These are phyloP conservation scores for Ophiosphaerella herpotricha DNA, from an alignment of 2,329 filamentous ascomycete genomes.

Conservation along the genomic window DNA sequence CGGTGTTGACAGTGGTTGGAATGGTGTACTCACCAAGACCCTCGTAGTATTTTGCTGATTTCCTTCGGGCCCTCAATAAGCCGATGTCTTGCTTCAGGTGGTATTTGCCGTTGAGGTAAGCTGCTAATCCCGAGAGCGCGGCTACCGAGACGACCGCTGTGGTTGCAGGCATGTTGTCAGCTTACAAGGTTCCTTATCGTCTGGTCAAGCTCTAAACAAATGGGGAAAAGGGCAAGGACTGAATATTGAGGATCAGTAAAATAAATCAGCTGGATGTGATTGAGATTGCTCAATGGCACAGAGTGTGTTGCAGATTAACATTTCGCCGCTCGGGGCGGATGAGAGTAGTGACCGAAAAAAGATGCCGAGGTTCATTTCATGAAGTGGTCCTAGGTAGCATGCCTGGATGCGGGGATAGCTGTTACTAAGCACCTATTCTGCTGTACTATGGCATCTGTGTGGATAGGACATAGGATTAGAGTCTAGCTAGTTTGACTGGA, in stretches of 20 bases:
- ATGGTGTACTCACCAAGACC: slow-evolving; percentile 29
- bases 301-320: no score
- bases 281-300: no score
- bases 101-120: slow-evolving; percentile 71
- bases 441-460: no score
- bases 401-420: not conserved
- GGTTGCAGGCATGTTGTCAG: not conserved
- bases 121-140: slow-evolving; percentile 49
- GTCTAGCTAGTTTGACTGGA: no score
- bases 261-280: no score
- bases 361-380: not conserved
- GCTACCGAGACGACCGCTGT: slow-evolving; percentile 7
- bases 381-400: no score
- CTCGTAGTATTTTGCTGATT: slow-evolving; percentile 31
- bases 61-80: slow-evolving; percentile 50
- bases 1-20: not conserved
- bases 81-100: slow-evolving; percentile 66
- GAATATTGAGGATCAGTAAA: no score
- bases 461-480: no score
- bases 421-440: no score
- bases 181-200: not conserved
- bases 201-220: not conserved
- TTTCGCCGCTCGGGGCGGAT: no score
- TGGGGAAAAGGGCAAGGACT: not conserved
- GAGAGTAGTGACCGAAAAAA: not conserved